These are phyloP conservation scores for Penicillium malachiteum DNA, from an alignment of 495 filamentous ascomycete species.

Conservation along the genomic window DNA sequence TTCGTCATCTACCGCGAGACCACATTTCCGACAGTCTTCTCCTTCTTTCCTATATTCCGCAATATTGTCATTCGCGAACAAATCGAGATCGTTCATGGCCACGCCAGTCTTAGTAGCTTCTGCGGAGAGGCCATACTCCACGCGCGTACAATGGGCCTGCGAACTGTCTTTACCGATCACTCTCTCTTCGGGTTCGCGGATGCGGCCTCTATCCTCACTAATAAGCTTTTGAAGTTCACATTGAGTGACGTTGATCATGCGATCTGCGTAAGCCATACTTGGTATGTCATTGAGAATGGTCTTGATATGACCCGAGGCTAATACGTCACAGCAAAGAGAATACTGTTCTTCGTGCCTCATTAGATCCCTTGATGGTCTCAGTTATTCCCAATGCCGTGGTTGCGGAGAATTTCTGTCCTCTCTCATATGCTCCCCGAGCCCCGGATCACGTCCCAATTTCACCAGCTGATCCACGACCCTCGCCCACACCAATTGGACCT, in stretches of 20 bases:
- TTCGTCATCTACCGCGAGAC: conserved; percentile 90
- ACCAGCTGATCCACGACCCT: conserved; percentile 41
- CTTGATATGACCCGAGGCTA: background rate
- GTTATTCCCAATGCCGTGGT: conserved; percentile 98
- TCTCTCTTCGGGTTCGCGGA: conserved; percentile 98
- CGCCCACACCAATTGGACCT: conserved; percentile 63
- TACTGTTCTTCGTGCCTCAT: conserved; percentile 88
- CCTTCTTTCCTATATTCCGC: conserved; percentile 94
- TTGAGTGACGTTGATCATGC: conserved; percentile 97
- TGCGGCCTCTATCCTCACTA: conserved; percentile 91
- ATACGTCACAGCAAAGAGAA: conserved; percentile 81
- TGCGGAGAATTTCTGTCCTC: conserved; percentile 87
- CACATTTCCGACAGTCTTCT: conserved; percentile 97
- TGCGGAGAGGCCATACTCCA: conserved; percentile 96
- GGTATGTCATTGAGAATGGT: conserved; percentile 50
- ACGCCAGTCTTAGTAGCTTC: conserved; percentile 85
- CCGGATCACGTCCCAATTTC: conserved; percentile 30
- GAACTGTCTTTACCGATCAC: conserved; percentile 96
- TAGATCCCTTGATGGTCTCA: conserved; percentile 95
- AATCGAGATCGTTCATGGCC: conserved; percentile 96
- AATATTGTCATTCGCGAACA: conserved; percentile 91
- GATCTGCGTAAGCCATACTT: conserved; percentile 97
- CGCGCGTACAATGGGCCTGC: conserved; percentile 91
- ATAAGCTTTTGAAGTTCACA: conserved; percentile 94
- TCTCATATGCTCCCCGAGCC: conserved; percentile 40